Percentiles rank a stretch among this genome's conserved stretches.
Evolutionary conservation across 129 eudicot genomes (phyloP).

Genomic region (Lactuca saligna): DNA sequence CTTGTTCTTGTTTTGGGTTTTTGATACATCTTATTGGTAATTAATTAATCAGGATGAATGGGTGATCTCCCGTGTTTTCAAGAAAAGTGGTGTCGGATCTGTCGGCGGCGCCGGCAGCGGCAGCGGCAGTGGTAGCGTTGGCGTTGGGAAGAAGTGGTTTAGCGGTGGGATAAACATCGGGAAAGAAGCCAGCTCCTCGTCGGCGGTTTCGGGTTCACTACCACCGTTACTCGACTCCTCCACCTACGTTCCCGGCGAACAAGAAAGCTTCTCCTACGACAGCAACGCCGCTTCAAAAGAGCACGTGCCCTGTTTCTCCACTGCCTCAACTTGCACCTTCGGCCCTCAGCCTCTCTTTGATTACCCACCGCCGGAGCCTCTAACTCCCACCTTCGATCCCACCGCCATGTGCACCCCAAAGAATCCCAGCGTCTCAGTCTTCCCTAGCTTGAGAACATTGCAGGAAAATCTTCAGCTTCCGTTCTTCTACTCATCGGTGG

Average conservation of each 20-base stretch:
- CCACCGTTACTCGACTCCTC: slow-evolving; percentile 70
- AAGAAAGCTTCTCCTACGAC: slow-evolving; percentile 48
- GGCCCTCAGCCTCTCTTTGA: slow-evolving; percentile 35
- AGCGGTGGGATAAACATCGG: slow-evolving; percentile 3
- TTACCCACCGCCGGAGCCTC: slow-evolving; percentile 40
- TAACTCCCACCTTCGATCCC: slow-evolving; percentile 5
- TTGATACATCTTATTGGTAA: not conserved
- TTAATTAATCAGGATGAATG: slow-evolving; percentile 63
- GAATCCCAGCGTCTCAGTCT: slow-evolving; percentile 35
- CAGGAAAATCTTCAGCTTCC: slow-evolving; percentile 75
- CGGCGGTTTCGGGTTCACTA: slow-evolving; percentile 56
- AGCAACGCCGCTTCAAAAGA: slow-evolving; percentile 42
- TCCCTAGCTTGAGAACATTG: slow-evolving; percentile 66
- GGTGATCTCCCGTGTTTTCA: slow-evolving; percentile 93
- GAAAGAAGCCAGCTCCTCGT: slow-evolving; percentile 48
- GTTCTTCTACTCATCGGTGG: slow-evolving; percentile 41
- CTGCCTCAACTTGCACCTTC: slow-evolving; percentile 39
- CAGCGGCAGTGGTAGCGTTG: slow-evolving; percentile 35
- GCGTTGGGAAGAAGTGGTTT: slow-evolving; percentile 48
- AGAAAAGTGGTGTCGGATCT: slow-evolving; percentile 47
- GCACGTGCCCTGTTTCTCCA: slow-evolving; percentile 99
- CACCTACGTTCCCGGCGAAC: slow-evolving; percentile 33
- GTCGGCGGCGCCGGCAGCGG: slow-evolving; percentile 26
- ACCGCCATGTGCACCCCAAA: slow-evolving; percentile 3
- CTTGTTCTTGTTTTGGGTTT: not conserved